Evolutionary conservation across 2,329 filamentous ascomycete species (phyloP).

Genomic region (Orbilia javanica): DNA sequence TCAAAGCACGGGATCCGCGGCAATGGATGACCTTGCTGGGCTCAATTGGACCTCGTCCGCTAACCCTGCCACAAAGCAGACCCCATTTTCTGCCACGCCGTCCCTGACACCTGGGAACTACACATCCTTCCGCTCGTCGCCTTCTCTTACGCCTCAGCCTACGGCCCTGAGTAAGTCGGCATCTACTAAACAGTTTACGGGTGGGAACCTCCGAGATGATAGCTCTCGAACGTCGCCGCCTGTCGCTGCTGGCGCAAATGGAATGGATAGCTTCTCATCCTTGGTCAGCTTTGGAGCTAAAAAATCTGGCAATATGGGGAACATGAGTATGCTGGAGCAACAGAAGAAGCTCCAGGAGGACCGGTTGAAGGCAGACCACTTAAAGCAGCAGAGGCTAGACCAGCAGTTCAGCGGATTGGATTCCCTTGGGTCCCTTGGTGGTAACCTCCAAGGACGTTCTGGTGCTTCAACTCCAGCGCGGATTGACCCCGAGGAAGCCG

Average conservation of each 20-base stretch:
- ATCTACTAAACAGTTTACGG: conserved; percentile 69
- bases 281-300: conserved; percentile 75
- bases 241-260: conserved; percentile 68
- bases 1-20: conserved; percentile 51
- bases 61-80: conserved; percentile 66
- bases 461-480: conserved; percentile 64
- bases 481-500: conserved; percentile 68
- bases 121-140: conserved; percentile 69
- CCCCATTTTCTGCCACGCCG: conserved; percentile 66
- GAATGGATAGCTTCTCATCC: conserved; percentile 81
- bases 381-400: conserved; percentile 81
- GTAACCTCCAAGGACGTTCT: conserved; percentile 68
- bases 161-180: conserved; percentile 41
- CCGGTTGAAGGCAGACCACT: conserved; percentile 77
- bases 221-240: conserved; percentile 68
- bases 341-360: conserved; percentile 81
- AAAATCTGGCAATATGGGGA: conserved; percentile 68
- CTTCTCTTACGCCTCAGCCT: conserved; percentile 46
- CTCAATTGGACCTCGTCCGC: conserved; percentile 70
- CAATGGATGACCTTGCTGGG: conserved; percentile 74
- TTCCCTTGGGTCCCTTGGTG: conserved; percentile 78
- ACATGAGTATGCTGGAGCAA: conserved; percentile 76
- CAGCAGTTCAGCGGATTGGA: conserved; percentile 64
- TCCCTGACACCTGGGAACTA: conserved; percentile 70
- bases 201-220: conserved; percentile 58